Evolutionary conservation across 805 yeast species (phyloP).

Genomic region (Isabelozyma pseudorhagii): DNA sequence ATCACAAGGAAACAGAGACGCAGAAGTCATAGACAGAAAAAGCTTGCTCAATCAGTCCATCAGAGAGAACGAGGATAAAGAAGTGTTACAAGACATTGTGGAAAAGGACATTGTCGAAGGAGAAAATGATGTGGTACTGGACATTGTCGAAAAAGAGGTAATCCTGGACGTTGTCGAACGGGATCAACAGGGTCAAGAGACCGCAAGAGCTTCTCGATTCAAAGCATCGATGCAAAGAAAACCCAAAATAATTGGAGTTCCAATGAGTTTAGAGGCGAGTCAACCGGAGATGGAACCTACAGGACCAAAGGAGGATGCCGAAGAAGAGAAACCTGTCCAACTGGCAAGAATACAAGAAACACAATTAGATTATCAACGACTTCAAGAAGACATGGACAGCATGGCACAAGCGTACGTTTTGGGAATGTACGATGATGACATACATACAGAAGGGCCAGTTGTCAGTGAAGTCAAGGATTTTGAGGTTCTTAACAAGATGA

Average conservation of each 20-base stretch:
- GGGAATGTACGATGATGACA: slow-evolving; percentile 62
- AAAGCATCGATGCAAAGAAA: neutral
- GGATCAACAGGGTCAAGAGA: slow-evolving; percentile 1
- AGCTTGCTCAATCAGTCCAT: slow-evolving; percentile 10
- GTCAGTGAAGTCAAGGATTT: slow-evolving; percentile 55
- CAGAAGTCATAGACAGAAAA: slow-evolving; percentile 9
- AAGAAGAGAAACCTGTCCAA: neutral
- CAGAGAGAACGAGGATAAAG: slow-evolving; percentile 8
- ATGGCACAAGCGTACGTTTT: slow-evolving; percentile 60
- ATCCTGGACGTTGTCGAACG: slow-evolving; percentile 1
- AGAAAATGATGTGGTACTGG: neutral
- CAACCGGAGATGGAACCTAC: neutral
- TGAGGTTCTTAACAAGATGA: slow-evolving; percentile 45
- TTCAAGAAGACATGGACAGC: slow-evolving; percentile 48
- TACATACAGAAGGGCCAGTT: slow-evolving; percentile 53
- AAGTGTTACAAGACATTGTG: neutral
- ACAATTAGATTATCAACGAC: slow-evolving; percentile 31
- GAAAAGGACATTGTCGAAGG: neutral
- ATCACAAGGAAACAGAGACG: neutral
- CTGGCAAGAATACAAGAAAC: slow-evolving; percentile 18
- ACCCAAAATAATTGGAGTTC: neutral
- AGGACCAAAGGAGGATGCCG: slow-evolving; percentile 3
- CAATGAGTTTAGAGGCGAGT: neutral
- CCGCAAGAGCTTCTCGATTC: slow-evolving; percentile 1
- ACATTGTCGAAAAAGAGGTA: neutral